Evolutionary conservation across 1,284 basidiomycete genomes (phyloP).

Genomic region (Chalciporus sp.): DNA sequence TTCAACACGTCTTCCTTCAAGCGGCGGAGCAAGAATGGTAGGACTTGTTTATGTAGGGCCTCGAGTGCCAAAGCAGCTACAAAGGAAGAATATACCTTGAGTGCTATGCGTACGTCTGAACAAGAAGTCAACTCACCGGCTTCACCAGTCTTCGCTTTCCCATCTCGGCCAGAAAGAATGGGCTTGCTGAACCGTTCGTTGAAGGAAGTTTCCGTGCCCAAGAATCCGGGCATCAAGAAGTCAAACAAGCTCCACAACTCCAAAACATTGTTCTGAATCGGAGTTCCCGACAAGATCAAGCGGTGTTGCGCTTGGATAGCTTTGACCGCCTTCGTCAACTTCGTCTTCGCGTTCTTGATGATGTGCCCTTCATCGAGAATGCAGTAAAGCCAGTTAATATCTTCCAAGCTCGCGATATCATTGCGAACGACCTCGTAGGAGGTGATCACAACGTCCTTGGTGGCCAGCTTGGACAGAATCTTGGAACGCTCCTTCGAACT

Average conservation of each 20-base stretch:
- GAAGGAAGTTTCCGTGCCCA: constrained; percentile 94
- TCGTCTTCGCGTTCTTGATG: constrained; percentile 98
- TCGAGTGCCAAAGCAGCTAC: constrained; percentile 91
- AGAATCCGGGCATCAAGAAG: constrained; percentile 98
- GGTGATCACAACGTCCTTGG: constrained; percentile 90
- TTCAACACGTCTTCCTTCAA: constrained; percentile 97
- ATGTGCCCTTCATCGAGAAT: constrained; percentile 98
- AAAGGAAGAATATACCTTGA: constrained; percentile 5
- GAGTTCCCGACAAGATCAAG: constrained; percentile 94
- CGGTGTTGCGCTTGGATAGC: constrained; percentile 89
- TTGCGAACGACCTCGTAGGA: constrained; percentile 98
- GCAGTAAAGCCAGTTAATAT: constrained; percentile 91
- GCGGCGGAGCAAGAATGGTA: constrained; percentile 96
- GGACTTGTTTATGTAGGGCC: constrained; percentile 96
- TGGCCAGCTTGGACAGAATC: constrained; percentile 65
- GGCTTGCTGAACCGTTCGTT: constrained; percentile 97
- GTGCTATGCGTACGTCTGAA: neutral
- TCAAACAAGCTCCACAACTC: constrained; percentile 99
- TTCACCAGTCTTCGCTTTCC: constrained; percentile 94
- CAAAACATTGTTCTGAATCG: constrained; percentile 98
- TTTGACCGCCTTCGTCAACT: constrained; percentile 96
- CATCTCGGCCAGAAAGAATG: constrained; percentile 93
- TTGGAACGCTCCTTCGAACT: constrained; percentile 84
- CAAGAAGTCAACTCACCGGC: constrained; percentile 61
- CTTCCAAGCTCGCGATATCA: constrained; percentile 81